Conservation (phyloP, 2,329 filamentous ascomycete genomes). For the Epichloe typhina region DNA sequence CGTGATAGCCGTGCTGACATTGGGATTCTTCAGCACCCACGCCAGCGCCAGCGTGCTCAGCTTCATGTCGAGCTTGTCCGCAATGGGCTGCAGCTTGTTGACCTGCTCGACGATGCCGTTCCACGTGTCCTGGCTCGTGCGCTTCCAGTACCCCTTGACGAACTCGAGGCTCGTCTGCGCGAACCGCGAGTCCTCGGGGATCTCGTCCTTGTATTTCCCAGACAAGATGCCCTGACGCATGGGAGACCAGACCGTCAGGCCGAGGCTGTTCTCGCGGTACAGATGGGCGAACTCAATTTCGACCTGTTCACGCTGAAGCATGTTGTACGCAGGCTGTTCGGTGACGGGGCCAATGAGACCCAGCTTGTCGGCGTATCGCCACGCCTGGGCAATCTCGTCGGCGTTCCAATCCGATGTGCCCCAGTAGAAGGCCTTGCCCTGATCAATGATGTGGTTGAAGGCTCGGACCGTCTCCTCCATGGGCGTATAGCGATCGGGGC, state of each 20-base stretch:
- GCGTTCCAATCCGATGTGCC: conserved; percentile 57
- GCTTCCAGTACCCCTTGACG: conserved; percentile 38
- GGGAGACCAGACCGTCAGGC: conserved; percentile 51
- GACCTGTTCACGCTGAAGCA: conserved; percentile 47
- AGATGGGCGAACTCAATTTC: conserved; percentile 49
- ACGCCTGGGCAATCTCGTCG: conserved; percentile 50
- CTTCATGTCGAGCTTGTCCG: conserved; percentile 49
- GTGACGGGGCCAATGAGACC: conserved; percentile 49
- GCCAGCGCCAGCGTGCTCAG: conserved; percentile 43
- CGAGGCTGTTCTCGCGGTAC: conserved; percentile 45
- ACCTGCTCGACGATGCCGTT: conserved; percentile 45
- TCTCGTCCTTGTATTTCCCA: conserved; percentile 54
- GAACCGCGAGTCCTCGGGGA: conserved; percentile 46
- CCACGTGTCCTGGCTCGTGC: conserved; percentile 39
- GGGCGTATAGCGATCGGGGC: conserved; percentile 52
- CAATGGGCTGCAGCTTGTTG: conserved; percentile 46
- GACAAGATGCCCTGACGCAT: conserved; percentile 45
- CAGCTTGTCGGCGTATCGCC: conserved; percentile 45
- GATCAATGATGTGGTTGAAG: conserved; percentile 57
- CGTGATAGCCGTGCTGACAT: conserved; percentile 48
- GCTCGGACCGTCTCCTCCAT: conserved; percentile 59
- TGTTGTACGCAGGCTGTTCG: conserved; percentile 56
- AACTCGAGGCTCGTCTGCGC: conserved; percentile 42
- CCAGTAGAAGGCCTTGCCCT: conserved; percentile 58
- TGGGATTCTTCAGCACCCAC: conserved; percentile 49